phyloP scores from a whole-genome alignment of 2,329 filamentous ascomycete genomes.

The Periconia sp. region DNA sequence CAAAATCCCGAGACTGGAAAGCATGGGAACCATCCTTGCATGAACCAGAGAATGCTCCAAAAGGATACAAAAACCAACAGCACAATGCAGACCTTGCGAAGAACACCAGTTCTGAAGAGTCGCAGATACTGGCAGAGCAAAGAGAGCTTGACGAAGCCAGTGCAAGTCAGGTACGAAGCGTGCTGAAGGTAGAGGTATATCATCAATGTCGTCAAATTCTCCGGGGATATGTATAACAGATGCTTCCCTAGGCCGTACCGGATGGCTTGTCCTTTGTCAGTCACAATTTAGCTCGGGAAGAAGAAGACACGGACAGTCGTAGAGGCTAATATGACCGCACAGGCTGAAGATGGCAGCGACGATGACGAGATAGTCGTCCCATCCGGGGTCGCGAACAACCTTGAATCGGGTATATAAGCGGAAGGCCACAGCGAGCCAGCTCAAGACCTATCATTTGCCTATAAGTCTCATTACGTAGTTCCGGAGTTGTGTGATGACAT shows the following conservation, averaged over 20 bases:
- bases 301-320: conserved; percentile 26
- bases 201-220: conserved; percentile 20
- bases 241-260: conserved; percentile 39
- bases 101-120: conserved; percentile 29
- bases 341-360: conserved; percentile 32
- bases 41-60: conserved; percentile 35
- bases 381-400: conserved; percentile 35
- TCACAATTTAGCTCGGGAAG: neutral
- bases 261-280: conserved; percentile 24
- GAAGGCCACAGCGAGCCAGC: conserved; percentile 30
- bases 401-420: conserved; percentile 35
- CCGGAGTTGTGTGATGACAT: neutral
- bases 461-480: neutral
- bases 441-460: conserved; percentile 23
- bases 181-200: conserved; percentile 32
- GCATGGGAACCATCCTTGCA: conserved; percentile 38
- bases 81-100: conserved; percentile 20
- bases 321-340: too few relatives aligned
- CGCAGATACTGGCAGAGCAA: conserved; percentile 43
- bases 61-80: conserved; percentile 21
- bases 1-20: conserved; percentile 33
- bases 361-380: conserved; percentile 43
- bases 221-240: conserved; percentile 21
- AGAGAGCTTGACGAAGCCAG: conserved; percentile 41
- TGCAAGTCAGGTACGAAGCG: conserved; percentile 34